Conservation (phyloP, 1,139 yeast species). For the Candida sp. region DNA sequence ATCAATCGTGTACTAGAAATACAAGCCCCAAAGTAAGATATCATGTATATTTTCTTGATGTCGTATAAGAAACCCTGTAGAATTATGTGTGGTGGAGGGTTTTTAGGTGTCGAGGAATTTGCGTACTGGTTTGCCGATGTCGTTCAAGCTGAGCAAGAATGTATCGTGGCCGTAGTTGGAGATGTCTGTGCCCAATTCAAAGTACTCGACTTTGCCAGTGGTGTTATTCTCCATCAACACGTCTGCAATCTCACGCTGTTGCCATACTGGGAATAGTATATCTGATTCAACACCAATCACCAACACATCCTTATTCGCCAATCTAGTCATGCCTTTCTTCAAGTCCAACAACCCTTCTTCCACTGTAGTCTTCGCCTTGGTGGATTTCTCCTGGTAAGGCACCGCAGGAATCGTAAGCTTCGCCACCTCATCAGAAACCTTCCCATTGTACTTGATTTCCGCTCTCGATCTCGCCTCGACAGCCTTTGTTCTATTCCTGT, state of each 20-base stretch:
- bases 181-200: conserved; percentile 76
- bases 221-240: conserved; percentile 48
- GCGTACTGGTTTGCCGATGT: conserved; percentile 80
- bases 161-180: conserved; percentile 93
- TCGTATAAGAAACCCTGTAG: not conserved
- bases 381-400: conserved; percentile 59
- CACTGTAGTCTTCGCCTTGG: conserved; percentile 43
- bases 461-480: conserved; percentile 39
- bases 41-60: not conserved
- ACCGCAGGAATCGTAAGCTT: conserved; percentile 47
- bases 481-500: conserved; percentile 48
- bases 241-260: conserved; percentile 80
- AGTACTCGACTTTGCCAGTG: conserved; percentile 50
- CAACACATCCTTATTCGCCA: conserved; percentile 68
- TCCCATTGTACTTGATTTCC: conserved; percentile 25
- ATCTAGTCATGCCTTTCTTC: conserved; percentile 62
- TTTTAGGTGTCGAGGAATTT: conserved; percentile 45
- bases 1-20: conserved; percentile 36
- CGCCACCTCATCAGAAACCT: conserved; percentile 2
- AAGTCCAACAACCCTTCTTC: conserved; percentile 67
- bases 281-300: conserved; percentile 94
- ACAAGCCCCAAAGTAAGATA: not conserved
- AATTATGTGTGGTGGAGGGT: not conserved
- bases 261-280: conserved; percentile 93
- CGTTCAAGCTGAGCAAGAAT: conserved; percentile 75